Conservation (phyloP, 371 early-diverging fungal species). For the Actinomortierella ambigua region DNA sequence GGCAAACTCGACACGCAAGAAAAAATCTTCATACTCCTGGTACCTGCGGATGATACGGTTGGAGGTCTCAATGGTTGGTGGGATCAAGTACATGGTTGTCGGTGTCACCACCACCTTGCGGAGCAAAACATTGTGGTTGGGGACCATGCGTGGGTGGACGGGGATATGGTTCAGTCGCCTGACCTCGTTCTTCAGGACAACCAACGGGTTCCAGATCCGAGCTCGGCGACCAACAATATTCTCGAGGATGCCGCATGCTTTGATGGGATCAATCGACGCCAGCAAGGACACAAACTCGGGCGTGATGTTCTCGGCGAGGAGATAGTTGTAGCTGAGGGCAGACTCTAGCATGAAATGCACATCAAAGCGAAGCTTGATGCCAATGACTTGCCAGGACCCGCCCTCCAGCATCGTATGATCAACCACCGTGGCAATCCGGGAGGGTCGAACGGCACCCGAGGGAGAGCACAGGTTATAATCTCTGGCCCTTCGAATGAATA, state of each 20-base stretch:
- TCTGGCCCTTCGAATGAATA: too few relatives aligned
- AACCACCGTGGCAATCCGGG: too few relatives aligned
- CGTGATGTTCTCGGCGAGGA: constrained; percentile 53
- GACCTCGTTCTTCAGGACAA: constrained; percentile 8
- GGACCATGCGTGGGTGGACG: constrained; percentile 40
- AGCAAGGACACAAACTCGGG: constrained; percentile 44
- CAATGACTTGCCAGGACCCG: too few relatives aligned
- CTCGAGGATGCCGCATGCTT: constrained; percentile 49
- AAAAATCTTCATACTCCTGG: constrained; percentile 54
- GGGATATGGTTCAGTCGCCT: constrained; percentile 8
- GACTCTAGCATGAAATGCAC: constrained; percentile 57
- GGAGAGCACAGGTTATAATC: too few relatives aligned
- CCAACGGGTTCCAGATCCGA: constrained; percentile 50
- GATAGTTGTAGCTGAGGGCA: constrained; percentile 42
- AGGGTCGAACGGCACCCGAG: too few relatives aligned
- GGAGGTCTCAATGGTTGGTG: constrained; percentile 62
- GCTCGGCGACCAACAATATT: constrained; percentile 32
- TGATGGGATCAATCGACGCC: constrained; percentile 21
- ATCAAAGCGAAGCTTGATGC: constrained; percentile 36
- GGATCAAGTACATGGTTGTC: constrained; percentile 58
- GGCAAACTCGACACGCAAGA: constrained; percentile 70
- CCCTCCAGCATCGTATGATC: too few relatives aligned
- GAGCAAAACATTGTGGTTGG: constrained; percentile 57
- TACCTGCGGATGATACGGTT: constrained; percentile 73
- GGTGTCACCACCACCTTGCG: constrained; percentile 70